These are phyloP conservation scores for Streptanthus diversifolius DNA, from an alignment of 345 rosid genomes.

Conservation along the genomic window DNA sequence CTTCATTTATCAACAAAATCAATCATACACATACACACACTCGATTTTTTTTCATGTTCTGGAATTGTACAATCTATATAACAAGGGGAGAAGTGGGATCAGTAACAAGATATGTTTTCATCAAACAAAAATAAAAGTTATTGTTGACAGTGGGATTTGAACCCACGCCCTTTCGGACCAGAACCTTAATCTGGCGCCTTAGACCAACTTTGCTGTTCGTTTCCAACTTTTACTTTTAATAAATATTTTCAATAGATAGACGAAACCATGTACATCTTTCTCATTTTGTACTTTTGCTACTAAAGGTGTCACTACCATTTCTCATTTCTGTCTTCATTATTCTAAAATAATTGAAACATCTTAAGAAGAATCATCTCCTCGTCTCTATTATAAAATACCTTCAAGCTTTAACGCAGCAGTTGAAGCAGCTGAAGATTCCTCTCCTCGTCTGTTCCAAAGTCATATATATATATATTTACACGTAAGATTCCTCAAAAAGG, in stretches of 20 bases:
- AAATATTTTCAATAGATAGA: neutral
- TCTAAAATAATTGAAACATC: slow-evolving; percentile 49
- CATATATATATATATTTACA: slow-evolving; percentile 20
- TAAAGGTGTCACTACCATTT: slow-evolving; percentile 11
- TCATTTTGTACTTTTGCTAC: too few species aligned
- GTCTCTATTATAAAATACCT: slow-evolving; percentile 28
- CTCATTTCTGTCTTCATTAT: slow-evolving; percentile 8
- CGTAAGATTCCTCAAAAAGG: neutral
- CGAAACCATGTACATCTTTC: too few species aligned
- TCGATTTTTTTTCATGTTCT: neutral
- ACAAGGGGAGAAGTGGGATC: neutral
- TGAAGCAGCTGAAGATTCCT: slow-evolving; percentile 76
- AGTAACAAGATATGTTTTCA: neutral
- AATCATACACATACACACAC: too few species aligned
- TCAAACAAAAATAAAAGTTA: neutral
- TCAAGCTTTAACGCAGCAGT: slow-evolving; percentile 77
- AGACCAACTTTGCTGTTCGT: slow-evolving; percentile 48
- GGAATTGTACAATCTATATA: neutral
- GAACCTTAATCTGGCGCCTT: slow-evolving; percentile 99
- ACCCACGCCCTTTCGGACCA: slow-evolving; percentile 99
- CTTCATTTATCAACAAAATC: neutral
- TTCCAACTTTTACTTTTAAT: rapidly evolving
- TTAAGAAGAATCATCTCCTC: slow-evolving; percentile 64
- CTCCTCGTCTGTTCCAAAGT: slow-evolving; percentile 51
- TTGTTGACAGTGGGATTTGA: slow-evolving; percentile 94